Conservation (phyloP, 371 early-diverging fungal genomes). For the Syncephalastrum contaminatum region DNA sequence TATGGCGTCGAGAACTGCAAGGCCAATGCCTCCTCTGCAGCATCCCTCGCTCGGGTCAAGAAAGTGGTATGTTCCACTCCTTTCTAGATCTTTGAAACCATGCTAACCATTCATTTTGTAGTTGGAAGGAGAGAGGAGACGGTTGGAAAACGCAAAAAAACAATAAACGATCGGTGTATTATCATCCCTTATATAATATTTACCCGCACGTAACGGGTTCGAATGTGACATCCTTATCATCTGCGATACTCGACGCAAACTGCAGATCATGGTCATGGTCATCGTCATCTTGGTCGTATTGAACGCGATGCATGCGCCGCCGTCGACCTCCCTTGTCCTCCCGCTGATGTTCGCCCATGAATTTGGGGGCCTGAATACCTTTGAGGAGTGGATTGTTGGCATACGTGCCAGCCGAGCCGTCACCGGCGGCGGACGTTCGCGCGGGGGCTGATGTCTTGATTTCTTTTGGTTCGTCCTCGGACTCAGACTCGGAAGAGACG, state of each 20-base stretch:
- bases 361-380: slow-evolving; percentile 31
- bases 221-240: slow-evolving; percentile 19
- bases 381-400: slow-evolving; percentile 45
- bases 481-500: slow-evolving; percentile 17
- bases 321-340: slow-evolving; percentile 20
- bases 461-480: slow-evolving; percentile 17
- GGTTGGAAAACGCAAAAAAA: slow-evolving; percentile 34
- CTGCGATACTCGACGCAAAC: slow-evolving; percentile 24
- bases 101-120: slow-evolving; percentile 14
- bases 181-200: too few species aligned
- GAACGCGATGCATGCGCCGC: slow-evolving; percentile 27
- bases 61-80: slow-evolving; percentile 80
- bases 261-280: slow-evolving; percentile 25
- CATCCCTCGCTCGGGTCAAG: slow-evolving; percentile 68
- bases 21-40: slow-evolving; percentile 58
- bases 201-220: slow-evolving; percentile 14
- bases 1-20: slow-evolving; percentile 73
- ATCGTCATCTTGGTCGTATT: slow-evolving; percentile 23
- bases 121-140: slow-evolving; percentile 59
- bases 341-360: slow-evolving; percentile 20
- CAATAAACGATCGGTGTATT: not conserved
- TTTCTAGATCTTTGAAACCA: too few species aligned
- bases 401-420: slow-evolving; percentile 36
- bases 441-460: slow-evolving; percentile 2
- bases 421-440: slow-evolving; percentile 1